Base-by-base conservation (phyloP, 1,284 basidiomycete species). In the Ceraceosorus guamensis region DNA sequence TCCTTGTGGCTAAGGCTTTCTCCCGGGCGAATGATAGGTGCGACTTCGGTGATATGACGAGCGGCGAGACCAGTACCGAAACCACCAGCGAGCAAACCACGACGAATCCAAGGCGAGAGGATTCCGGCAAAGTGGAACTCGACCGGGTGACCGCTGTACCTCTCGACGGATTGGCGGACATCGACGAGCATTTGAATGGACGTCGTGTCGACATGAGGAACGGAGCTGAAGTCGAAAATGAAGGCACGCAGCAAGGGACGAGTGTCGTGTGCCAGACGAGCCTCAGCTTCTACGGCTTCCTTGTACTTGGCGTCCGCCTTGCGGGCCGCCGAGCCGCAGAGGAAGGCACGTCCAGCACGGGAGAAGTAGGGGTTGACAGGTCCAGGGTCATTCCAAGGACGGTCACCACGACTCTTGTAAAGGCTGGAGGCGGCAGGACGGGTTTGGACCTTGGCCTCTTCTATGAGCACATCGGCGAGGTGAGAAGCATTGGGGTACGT, bases 331-430 rank as follows among this genome's bases (percentile, higher is more conserved):
- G 57, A 50, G 16, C 62, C 59, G 53, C 61, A 70, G 39, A 62
- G 63, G 32, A 63, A 14, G 7, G 60, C 48, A 33, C 68, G 67
- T 47, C 51, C 55, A 3, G 55, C 54, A 53, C 66, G 65, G 57
- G 59, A 48, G 14, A 73, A 45, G 31, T 8, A 8, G 11, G 66
- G 67, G 57, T 75, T 73, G 43, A 70, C 60, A 30, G 76, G 69
- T 18, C 73, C 75, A n/a, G 89, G 87, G 71, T 95, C 91, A 76
- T 98, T 98, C 93, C 93, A 98, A 3, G 90, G 84, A 48, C 93
- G 83, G 73, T 97, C 91, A 33, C 71, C 71, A 4, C 58, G 53
- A 32, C 44, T 53, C 43, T 32, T 44, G 45, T 58, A 61, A 6
- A 24, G 80, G 48, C 83, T 77, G 53, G 71, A 66, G 64, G 88